Percentiles rank a stretch among this genome's conserved stretches.
phyloP scores from a whole-genome alignment of 2,329 filamentous ascomycete species.

The Pyricularia sp. region DNA sequence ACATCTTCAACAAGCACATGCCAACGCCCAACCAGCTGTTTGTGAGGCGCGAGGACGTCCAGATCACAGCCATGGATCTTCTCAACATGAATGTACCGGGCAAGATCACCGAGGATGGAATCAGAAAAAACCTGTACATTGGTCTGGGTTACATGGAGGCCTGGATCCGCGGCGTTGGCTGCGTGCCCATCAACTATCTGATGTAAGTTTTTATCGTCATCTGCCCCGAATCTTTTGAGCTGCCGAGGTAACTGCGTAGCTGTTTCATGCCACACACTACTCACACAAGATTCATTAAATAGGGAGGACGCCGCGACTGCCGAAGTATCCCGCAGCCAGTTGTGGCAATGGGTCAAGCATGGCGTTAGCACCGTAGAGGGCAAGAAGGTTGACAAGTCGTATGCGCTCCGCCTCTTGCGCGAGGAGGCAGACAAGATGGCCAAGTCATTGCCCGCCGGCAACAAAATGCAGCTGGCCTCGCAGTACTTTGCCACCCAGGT shows the following conservation, averaged over 20 bases:
- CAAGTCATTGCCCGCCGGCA: slow-evolving; percentile 69
- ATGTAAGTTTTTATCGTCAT: slow-evolving; percentile 47
- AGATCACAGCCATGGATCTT: slow-evolving; percentile 78
- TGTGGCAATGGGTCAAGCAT: slow-evolving; percentile 90
- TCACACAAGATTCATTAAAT: slow-evolving; percentile 8
- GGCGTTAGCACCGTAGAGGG: slow-evolving; percentile 72
- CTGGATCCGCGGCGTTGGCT: slow-evolving; percentile 90
- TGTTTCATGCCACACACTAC: background rate
- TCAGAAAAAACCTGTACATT: slow-evolving; percentile 96
- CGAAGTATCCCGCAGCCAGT: slow-evolving; percentile 86
- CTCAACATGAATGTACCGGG: slow-evolving; percentile 98
- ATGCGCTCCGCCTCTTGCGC: slow-evolving; percentile 75
- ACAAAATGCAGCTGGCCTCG: slow-evolving; percentile 84
- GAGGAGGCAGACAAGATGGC: slow-evolving; percentile 74
- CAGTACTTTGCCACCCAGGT: slow-evolving; percentile 91
- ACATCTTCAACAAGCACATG: slow-evolving; percentile 98
- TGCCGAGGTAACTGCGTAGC: background rate
- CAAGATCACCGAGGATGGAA: slow-evolving; percentile 83
- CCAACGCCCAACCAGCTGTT: slow-evolving; percentile 96
- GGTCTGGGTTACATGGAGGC: slow-evolving; percentile 98
- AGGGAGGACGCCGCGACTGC: slow-evolving; percentile 93
- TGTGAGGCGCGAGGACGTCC: slow-evolving; percentile 79
- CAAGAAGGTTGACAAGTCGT: slow-evolving; percentile 87
- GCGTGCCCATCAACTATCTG: slow-evolving; percentile 93
- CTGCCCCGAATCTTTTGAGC: background rate